These are phyloP conservation scores for Komagataella ulmi DNA, from an alignment of 805 yeast genomes.

Conservation along the genomic window DNA sequence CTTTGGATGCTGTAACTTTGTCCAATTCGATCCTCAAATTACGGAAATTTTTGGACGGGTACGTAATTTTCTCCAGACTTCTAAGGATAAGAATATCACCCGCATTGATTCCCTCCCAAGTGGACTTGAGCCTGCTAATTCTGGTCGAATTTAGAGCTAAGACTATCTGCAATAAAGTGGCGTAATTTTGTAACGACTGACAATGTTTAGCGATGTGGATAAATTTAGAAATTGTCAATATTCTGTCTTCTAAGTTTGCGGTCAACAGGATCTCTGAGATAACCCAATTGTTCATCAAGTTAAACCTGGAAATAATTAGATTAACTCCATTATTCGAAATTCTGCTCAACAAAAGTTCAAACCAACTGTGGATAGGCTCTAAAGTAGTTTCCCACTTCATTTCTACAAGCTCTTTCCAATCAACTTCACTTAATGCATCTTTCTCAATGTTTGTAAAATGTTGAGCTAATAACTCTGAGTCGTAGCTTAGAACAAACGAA, in stretches of 20 bases:
- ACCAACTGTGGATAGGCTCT: constrained; percentile 72
- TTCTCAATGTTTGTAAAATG: constrained; percentile 82
- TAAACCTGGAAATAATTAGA: constrained; percentile 73
- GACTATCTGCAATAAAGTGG: constrained; percentile 79
- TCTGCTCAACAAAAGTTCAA: constrained; percentile 41
- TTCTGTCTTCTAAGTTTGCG: constrained; percentile 40
- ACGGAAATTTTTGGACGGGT: constrained; percentile 63
- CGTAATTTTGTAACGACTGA: constrained; percentile 59
- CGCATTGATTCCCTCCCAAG: constrained; percentile 65
- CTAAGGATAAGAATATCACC: constrained; percentile 60
- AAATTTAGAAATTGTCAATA: constrained; percentile 65
- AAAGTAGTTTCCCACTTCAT: constrained; percentile 58
- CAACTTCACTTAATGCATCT: constrained; percentile 73
- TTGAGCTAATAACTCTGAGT: constrained; percentile 52
- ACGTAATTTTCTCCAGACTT: constrained; percentile 54
- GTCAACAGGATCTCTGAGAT: constrained; percentile 78
- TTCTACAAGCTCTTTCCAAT: constrained; percentile 83
- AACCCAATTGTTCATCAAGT: constrained; percentile 84
- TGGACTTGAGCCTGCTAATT: constrained; percentile 43
- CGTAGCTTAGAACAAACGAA: constrained; percentile 69
- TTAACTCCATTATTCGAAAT: constrained; percentile 47
- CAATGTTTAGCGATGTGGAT: constrained; percentile 79
- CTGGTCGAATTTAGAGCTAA: constrained; percentile 64
- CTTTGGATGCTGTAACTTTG: constrained; percentile 46
- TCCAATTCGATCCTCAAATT: constrained; percentile 52